Base-by-base conservation (phyloP, 129 eudicot species). In the Tagetes patula region DNA sequence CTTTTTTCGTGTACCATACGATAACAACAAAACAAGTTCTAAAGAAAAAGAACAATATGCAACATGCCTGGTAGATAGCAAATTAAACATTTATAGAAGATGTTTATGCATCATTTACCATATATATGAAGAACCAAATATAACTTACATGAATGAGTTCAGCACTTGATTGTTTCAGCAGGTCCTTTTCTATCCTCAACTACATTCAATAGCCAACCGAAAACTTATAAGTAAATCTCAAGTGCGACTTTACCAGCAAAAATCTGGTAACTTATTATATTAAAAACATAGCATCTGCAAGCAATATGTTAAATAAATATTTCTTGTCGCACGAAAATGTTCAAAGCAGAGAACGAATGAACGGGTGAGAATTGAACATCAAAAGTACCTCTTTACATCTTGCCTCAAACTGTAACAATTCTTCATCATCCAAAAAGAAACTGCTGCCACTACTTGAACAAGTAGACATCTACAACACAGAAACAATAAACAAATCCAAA, bases 151-250 rank as follows among this genome's bases (percentile, higher is more conserved):
- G 86, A 46, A 87, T 85, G 77, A 93, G 82, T 55, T 87, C 91
- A 80, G 81, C 77, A 73, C 96, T 87, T 82, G 98, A 89, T 67
- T 83, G 92, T 73, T 75, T 89, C 79, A 85, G 53, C 86, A 79
- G 64, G 72, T 89, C 95, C 85, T 89, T 93, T 81, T 93, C 95
- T 49, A 82, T 85, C 81, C 86, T 84, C 62, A 89, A 83, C 96
- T 93, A 79, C 82, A 87, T 48, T 36, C 69, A 79, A 59, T 75
- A 68, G 39, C 20, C 45, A 65, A 14, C 27, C 0, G 42, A 47
- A 47, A 47, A 46, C 5, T 11, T 38, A 8, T 33, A 65, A 33
- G 20, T 8, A 64, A 9, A 11, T 11, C 32, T 3, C 6, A 34
- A 37, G 59, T 55, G 46, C 55, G 13, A 75, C 45, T 48, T 27